Evolutionary conservation across 83 land plant genomes (phyloP).

Genomic region (Diphasiastrum complanatum): DNA sequence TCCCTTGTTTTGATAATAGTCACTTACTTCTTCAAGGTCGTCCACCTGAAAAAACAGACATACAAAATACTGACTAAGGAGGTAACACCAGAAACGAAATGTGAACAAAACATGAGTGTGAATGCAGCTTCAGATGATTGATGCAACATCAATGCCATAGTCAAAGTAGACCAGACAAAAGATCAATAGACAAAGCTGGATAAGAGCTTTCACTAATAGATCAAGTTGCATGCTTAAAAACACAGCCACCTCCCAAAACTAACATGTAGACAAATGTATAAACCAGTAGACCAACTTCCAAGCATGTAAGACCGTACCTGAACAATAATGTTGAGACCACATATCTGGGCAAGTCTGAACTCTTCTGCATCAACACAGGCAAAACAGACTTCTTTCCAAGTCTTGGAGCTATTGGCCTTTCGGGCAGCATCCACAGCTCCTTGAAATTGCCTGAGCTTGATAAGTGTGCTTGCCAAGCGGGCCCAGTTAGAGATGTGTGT

Average conservation of each 20-base stretch:
- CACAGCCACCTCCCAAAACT: not conserved
- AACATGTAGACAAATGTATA: no score
- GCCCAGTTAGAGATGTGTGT: constrained; percentile 98
- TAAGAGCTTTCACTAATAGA: no score
- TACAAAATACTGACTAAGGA: not conserved
- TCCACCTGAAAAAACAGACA: constrained; percentile 54
- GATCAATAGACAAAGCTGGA: no score
- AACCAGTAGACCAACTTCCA: no score
- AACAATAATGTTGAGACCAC: constrained; percentile 89
- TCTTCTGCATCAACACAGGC: constrained; percentile 99
- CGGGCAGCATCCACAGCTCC: constrained; percentile 99
- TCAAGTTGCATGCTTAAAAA: no score
- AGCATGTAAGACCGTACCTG: constrained; percentile 55
- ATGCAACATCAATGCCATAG: no score
- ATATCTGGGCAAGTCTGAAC: constrained; percentile 94
- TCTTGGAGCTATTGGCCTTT: constrained; percentile 89
- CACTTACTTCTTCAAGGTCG: constrained; percentile 97
- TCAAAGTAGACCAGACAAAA: no score
- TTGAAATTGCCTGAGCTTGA: constrained; percentile 79
- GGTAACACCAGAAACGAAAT: not conserved
- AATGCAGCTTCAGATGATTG: not conserved
- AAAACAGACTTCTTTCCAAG: constrained; percentile 99
- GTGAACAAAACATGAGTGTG: constrained; percentile 5
- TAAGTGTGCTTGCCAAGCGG: constrained; percentile 76
- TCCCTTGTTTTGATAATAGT: constrained; percentile 90